Evolutionary conservation across 2,329 filamentous ascomycete species (phyloP).

Genomic region (Apiospora aurea): DNA sequence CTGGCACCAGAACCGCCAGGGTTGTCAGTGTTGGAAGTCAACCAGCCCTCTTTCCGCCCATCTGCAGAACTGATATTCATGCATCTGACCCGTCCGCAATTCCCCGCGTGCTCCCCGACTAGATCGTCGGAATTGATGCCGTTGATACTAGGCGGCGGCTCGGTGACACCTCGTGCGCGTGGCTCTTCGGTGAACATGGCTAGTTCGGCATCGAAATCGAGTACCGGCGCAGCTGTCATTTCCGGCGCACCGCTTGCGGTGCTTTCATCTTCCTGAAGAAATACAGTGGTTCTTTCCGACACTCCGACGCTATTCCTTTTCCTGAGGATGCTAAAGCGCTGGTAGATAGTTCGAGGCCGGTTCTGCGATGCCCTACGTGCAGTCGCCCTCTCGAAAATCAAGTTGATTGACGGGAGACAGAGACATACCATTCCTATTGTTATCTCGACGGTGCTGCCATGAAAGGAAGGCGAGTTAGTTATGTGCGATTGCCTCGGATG

Average conservation of each 20-base stretch:
- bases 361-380: neutral
- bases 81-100: neutral
- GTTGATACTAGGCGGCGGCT: neutral
- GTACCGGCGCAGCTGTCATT: neutral
- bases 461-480: neutral
- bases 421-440: conserved; percentile 39
- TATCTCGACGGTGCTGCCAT: conserved; percentile 33
- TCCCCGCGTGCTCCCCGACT: neutral
- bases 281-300: neutral
- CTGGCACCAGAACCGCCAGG: neutral
- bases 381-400: conserved; percentile 28
- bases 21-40: neutral
- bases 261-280: neutral
- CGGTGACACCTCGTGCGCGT: neutral
- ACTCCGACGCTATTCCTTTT: neutral
- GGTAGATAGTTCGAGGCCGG: conserved; percentile 16
- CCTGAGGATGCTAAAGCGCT: neutral
- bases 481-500: neutral
- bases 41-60: conserved; percentile 21
- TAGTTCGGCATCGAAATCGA: conserved; percentile 14
- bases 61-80: neutral
- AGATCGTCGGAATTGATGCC: neutral
- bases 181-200: conserved; percentile 4
- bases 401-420: conserved; percentile 37
- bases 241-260: neutral